Evolutionary conservation across 257 asterid genomes (phyloP).

Genomic region (Penstemon newberryi): DNA sequence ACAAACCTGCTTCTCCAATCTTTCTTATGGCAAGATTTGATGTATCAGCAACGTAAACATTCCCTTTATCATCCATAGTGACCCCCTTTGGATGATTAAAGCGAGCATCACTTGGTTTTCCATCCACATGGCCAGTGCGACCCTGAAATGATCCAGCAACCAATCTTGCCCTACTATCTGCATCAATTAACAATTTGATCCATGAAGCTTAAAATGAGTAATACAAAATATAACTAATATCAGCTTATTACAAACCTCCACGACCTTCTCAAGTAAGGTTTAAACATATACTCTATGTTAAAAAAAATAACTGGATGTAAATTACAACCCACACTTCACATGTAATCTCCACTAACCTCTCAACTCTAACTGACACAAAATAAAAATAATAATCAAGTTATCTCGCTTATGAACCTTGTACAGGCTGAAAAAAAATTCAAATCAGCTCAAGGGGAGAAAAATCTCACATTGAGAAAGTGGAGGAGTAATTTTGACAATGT

Average conservation of each 20-base stretch:
- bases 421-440: not conserved
- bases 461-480: slow-evolving; percentile 86
- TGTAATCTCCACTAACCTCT: slow-evolving; percentile 2
- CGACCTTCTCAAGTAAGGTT: not conserved
- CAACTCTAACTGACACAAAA: slow-evolving; percentile 4
- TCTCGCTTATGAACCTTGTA: too few relatives aligned
- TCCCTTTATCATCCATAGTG: slow-evolving; percentile 91
- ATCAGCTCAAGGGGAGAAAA: slow-evolving; percentile 22
- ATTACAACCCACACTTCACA: not conserved
- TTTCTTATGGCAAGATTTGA: slow-evolving; percentile 93
- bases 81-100: slow-evolving; percentile 88
- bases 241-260: slow-evolving; percentile 4
- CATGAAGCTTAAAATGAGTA: slow-evolving; percentile 14
- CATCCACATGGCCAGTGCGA: slow-evolving; percentile 89
- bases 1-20: slow-evolving; percentile 87
- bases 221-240: not conserved
- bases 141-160: slow-evolving; percentile 99
- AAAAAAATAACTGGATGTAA: not conserved
- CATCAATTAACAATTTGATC: slow-evolving; percentile 26
- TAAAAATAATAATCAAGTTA: not conserved
- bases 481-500: slow-evolving; percentile 80
- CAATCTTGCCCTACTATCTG: slow-evolving; percentile 93
- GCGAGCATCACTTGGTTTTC: slow-evolving; percentile 96
- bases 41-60: slow-evolving; percentile 90
- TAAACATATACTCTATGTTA: not conserved